These are phyloP conservation scores for Penstemon eatonii DNA, from an alignment of 257 asterid species.

Conservation along the genomic window DNA sequence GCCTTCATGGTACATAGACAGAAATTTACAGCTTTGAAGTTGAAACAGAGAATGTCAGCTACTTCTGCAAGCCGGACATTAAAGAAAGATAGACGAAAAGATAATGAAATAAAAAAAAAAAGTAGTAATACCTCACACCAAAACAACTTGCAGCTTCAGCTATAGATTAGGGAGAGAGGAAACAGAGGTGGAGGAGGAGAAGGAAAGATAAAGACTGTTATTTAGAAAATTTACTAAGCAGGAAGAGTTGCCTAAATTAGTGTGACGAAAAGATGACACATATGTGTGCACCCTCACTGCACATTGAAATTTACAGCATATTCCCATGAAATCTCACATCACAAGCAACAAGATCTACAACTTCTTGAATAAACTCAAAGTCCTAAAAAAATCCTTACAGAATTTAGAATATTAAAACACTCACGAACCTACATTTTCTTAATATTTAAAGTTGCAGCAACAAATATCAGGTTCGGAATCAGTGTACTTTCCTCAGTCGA, in stretches of 20 bases:
- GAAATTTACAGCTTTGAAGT: conserved; percentile 28
- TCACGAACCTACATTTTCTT: neutral
- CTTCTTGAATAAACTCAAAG: conserved; percentile 30
- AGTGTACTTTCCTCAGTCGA: conserved; percentile 15
- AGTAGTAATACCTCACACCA: neutral
- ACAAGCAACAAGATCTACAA: conserved; percentile 22
- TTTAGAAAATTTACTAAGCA: conserved; percentile 24
- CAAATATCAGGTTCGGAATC: neutral
- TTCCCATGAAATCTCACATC: conserved; percentile 48
- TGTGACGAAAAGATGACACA: conserved; percentile 32
- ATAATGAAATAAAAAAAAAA: conserved; percentile 8
- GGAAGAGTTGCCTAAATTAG: conserved; percentile 30
- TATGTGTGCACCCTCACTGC: conserved; percentile 24
- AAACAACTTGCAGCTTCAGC: neutral
- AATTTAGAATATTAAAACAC: neutral
- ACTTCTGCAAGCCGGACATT: conserved; percentile 7
- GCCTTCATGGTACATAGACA: conserved; percentile 16
- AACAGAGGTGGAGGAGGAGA: conserved; percentile 1
- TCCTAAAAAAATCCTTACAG: conserved; percentile 16
- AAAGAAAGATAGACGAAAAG: neutral
- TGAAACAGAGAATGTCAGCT: conserved; percentile 12
- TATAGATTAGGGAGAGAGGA: neutral
- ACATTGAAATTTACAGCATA: conserved; percentile 27
- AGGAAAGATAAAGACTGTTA: neutral
- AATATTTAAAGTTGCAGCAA: conserved; percentile 1